Base-by-base conservation (phyloP, 768 basidiomycete genomes). In the Podaxis carcinomalis region DNA sequence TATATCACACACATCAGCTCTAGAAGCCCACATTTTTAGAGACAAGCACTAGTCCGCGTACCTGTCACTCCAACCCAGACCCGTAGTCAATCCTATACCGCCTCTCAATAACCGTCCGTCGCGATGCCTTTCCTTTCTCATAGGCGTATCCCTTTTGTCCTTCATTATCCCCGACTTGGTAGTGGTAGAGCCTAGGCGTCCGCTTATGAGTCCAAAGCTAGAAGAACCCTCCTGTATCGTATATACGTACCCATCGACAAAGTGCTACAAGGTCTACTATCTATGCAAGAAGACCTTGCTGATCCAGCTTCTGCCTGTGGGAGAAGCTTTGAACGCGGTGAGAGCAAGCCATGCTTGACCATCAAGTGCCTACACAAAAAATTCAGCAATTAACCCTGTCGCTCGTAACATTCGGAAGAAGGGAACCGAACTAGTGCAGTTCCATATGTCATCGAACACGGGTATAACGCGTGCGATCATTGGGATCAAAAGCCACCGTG, bases 31-130 rank as follows among this genome's bases (percentile, higher is more conserved):
- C 10, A n/a, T 39, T 13, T 1, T 28, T 2, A 46, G 9, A 2
- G 27, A 19, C n/a, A 46, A 58, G 53, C 11, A 49, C n/a, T 14
- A 44, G 14, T 5, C n/a, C 19, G 72, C 79, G 13, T 37, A 87
- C 84, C 86, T 87, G 65, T 89, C 88, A 65, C 86, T 88, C 88
- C 88, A 89, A 0, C 88, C 88, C 13, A 89, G 71, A 5, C 88
- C 88, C 6, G 88, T 89, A 4, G 88, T 89, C 57, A 89, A 68
- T 1, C 88, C 88, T 56, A 89, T 79, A 1, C 88, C 88, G 0
- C 86, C 88, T 51, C 75, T 70, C 58, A 89, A 72, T 16, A 83
- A 60, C 36, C 71, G 73, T 0, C 86, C 87, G 65, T 89, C 87
- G 2, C 86, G 80, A 69, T 89, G 88, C 27, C 88, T 74, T 1